Conservation (phyloP, 768 basidiomycete genomes). For the Hypholoma fasciculare region DNA sequence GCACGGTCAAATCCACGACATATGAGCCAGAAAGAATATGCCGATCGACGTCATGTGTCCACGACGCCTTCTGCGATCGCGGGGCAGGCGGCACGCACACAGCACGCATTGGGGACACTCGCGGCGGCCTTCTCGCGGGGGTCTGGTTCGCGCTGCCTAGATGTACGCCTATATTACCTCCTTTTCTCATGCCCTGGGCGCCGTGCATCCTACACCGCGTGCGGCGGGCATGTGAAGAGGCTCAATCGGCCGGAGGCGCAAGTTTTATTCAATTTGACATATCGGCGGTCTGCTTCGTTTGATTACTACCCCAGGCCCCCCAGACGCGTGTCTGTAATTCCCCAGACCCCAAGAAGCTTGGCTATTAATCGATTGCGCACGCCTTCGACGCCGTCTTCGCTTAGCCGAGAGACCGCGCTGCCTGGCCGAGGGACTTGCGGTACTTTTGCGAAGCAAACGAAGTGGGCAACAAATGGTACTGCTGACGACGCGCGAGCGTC, state of each 20-base stretch:
- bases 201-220: background rate
- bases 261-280: background rate
- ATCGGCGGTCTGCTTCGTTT: background rate
- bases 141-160: background rate
- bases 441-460: background rate
- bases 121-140: background rate
- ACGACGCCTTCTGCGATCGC: background rate
- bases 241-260: background rate
- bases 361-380: background rate
- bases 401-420: background rate
- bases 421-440: background rate
- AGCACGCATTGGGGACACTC: background rate
- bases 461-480: background rate
- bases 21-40: background rate
- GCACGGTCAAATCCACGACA: background rate
- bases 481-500: too few species aligned
- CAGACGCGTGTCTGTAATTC: background rate
- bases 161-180: background rate
- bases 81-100: background rate
- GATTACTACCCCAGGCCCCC: background rate
- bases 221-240: background rate
- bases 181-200: background rate
- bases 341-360: background rate
- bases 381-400: background rate
- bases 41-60: background rate